A percentile compares a stretch with the other conserved stretches of the same genome.
Conservation (phyloP, 768 basidiomycete species). For the Naganishia vaughanmartiniae region DNA sequence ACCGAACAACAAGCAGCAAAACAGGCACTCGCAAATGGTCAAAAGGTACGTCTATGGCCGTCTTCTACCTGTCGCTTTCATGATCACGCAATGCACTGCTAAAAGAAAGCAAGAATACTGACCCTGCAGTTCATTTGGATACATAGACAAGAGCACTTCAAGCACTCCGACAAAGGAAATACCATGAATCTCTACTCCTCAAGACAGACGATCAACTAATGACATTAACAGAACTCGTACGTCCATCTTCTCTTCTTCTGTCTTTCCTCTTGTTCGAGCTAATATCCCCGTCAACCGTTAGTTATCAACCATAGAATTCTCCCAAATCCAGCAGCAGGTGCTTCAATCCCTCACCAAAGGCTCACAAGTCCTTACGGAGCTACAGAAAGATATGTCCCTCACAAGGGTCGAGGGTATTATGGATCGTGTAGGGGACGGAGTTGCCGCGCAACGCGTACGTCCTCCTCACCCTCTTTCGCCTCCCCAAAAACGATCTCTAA, state of each 20-base stretch:
- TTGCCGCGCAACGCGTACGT: conserved; percentile 80
- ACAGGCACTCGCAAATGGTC: conserved; percentile 71
- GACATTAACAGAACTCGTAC: conserved; percentile 80
- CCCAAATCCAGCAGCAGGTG: conserved; percentile 86
- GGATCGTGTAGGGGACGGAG: conserved; percentile 87
- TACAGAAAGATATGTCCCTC: conserved; percentile 88
- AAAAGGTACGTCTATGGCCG: conserved; percentile 61
- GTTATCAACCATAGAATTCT: conserved; percentile 97
- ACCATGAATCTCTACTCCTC: conserved; percentile 78
- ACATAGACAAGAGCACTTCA: conserved; percentile 64
- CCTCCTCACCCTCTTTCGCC: not conserved
- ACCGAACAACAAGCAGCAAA: conserved; percentile 87
- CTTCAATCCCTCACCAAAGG: conserved; percentile 90
- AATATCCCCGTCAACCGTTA: conserved; percentile 47
- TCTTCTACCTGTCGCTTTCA: too few species aligned
- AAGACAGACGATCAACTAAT: conserved; percentile 90
- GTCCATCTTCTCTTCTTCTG: too few species aligned
- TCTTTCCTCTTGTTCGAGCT: not conserved
- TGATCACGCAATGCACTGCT: too few species aligned
- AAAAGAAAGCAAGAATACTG: too few species aligned
- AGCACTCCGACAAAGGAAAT: conserved; percentile 85
- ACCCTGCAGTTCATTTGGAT: too few species aligned
- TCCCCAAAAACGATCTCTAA: too few species aligned
- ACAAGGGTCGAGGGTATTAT: conserved; percentile 91
- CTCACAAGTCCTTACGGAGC: conserved; percentile 85